Evolutionary conservation across 495 filamentous ascomycete genomes (phyloP).

Genomic region (Penicillium turbatum): DNA sequence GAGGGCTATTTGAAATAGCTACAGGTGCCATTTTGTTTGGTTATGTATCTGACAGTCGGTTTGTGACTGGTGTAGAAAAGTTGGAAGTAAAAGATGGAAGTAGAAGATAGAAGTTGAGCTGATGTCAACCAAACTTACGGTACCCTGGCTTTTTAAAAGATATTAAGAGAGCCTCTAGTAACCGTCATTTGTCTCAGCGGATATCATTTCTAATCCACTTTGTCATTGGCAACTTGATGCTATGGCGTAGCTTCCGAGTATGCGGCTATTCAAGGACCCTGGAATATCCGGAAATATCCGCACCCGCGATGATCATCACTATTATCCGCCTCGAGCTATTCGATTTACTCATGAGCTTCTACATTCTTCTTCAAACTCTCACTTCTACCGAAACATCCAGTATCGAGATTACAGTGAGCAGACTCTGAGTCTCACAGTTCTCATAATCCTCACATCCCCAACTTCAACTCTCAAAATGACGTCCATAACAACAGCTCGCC

Average conservation of each 20-base stretch:
- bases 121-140: background rate
- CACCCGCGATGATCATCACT: constrained; percentile 1
- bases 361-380: background rate
- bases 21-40: constrained; percentile 61
- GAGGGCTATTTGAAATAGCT: constrained; percentile 56
- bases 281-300: constrained; percentile 23
- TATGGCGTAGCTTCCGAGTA: background rate
- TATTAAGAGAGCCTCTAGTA: constrained; percentile 9
- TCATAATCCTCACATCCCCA: background rate
- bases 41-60: background rate
- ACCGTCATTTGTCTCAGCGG: constrained; percentile 6
- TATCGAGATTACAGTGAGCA: background rate
- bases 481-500: constrained; percentile 42
- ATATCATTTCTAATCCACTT: constrained; percentile 7
- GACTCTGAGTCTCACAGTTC: background rate
- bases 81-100: background rate
- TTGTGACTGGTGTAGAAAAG: background rate
- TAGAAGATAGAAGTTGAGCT: constrained; percentile 1
- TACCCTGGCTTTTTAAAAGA: background rate
- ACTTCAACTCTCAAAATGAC: constrained; percentile 16
- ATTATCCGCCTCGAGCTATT: background rate
- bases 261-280: constrained; percentile 11
- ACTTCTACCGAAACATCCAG: background rate
- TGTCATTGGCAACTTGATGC: background rate
- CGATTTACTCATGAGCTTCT: background rate